These are phyloP conservation scores for Crepidotus variabilis DNA, from an alignment of 768 basidiomycete genomes.

Conservation along the genomic window DNA sequence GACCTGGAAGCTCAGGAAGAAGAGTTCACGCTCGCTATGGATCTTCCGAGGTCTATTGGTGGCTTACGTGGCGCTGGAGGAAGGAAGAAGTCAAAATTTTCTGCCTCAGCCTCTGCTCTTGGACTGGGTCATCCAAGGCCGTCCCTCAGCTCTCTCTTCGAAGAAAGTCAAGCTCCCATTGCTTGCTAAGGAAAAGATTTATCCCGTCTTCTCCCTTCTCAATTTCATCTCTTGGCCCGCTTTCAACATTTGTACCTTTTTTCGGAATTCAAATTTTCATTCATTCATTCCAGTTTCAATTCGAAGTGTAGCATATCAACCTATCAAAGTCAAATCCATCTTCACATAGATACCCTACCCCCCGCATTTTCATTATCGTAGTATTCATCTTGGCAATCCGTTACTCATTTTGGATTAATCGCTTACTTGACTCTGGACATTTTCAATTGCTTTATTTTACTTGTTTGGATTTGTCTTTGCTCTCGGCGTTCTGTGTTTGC, in stretches of 20 bases:
- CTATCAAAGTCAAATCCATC: not conserved
- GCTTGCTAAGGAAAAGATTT: not conserved
- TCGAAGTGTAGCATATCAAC: not conserved
- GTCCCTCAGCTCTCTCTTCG: not conserved
- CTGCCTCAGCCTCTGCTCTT: not conserved
- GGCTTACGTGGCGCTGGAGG: not conserved
- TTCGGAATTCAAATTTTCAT: not conserved
- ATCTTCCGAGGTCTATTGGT: conserved; percentile 21
- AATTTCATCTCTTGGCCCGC: not conserved
- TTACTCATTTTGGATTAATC: not conserved
- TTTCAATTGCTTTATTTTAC: too few relatives aligned
- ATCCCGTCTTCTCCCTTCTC: not conserved
- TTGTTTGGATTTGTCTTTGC: too few relatives aligned
- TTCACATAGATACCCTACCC: not conserved
- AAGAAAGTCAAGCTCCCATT: not conserved
- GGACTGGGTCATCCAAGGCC: not conserved
- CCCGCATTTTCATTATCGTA: not conserved
- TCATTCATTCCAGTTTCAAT: not conserved
- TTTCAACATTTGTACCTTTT: not conserved
- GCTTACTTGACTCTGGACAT: not conserved
- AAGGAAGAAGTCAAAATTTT: not conserved
- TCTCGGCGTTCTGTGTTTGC: too few relatives aligned
- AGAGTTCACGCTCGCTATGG: conserved; percentile 45
- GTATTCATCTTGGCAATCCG: not conserved
- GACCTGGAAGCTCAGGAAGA: conserved; percentile 22